phyloP scores from a whole-genome alignment of 73 alveolate genomes.

The Paramecium octaurelia region DNA sequence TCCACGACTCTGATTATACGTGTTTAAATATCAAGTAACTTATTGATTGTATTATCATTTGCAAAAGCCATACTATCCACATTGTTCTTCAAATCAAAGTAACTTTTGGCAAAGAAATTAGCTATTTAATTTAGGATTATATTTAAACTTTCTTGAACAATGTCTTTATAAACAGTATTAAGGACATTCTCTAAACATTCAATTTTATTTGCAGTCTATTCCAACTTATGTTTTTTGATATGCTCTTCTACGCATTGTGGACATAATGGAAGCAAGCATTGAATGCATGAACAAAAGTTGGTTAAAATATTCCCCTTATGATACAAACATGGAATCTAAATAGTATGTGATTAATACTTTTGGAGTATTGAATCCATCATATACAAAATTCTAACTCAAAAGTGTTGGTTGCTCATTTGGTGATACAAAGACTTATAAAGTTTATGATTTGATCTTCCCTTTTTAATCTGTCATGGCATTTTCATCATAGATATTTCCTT shows the following conservation, averaged over 20 bases:
- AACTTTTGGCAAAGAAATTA: background rate
- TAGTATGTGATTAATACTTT: background rate
- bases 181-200: background rate
- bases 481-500: background rate
- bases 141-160: background rate
- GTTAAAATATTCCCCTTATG: background rate
- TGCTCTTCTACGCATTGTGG: slow-evolving; percentile 18
- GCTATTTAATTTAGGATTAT: background rate
- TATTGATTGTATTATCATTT: background rate
- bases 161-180: background rate
- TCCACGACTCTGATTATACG: background rate
- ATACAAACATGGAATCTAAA: background rate
- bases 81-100: background rate
- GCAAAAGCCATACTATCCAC: background rate
- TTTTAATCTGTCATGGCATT: background rate
- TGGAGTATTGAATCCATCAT: background rate
- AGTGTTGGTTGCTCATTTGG: background rate
- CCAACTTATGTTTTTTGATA: background rate
- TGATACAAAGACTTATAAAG: background rate
- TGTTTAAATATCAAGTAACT: background rate
- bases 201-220: background rate
- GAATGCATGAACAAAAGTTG: background rate
- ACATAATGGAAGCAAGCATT: background rate
- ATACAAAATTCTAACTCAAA: background rate
- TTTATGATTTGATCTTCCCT: background rate